Evolutionary conservation across 2,329 filamentous ascomycete genomes (phyloP).

Genomic region (Madurella mycetomatis): DNA sequence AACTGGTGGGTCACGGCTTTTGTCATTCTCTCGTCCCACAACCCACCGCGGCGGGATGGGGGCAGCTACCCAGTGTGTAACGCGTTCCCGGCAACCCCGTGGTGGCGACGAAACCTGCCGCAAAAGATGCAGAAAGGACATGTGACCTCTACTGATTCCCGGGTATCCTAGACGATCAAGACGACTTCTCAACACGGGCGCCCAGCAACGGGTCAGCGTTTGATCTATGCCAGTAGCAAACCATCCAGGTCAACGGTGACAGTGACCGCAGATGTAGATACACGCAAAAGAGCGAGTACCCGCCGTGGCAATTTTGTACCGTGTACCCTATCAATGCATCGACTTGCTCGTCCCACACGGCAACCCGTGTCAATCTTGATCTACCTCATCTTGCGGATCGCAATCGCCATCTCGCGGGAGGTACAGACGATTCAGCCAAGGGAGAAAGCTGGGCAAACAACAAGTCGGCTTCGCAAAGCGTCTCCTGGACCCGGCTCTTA

Average conservation of each 20-base stretch:
- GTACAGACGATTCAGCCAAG: slow-evolving; percentile 1
- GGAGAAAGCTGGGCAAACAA: slow-evolving; percentile 4
- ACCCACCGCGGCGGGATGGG: not conserved
- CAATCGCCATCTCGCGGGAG: not conserved
- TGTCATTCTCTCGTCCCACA: no score
- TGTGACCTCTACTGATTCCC: slow-evolving; percentile 59
- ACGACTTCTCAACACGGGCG: slow-evolving; percentile 53
- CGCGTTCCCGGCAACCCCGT: not conserved
- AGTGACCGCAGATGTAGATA: slow-evolving; percentile 47
- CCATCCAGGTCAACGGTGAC: slow-evolving; percentile 44
- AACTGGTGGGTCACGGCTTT: no score
- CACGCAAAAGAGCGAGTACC: slow-evolving; percentile 15
- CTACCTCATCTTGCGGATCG: not conserved
- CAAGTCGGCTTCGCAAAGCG: slow-evolving; percentile 20
- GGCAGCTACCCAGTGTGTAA: not conserved
- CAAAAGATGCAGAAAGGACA: slow-evolving; percentile 17
- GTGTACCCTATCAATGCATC: not conserved
- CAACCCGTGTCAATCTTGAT: not conserved
- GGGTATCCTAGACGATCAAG: slow-evolving; percentile 49
- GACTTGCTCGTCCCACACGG: not conserved
- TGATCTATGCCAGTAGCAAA: slow-evolving; percentile 50
- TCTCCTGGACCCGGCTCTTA: slow-evolving; percentile 5
- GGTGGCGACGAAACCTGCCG: not conserved
- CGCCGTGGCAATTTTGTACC: slow-evolving; percentile 18
- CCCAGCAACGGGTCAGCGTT: slow-evolving; percentile 50